Conservation (phyloP, 176 grass and related monocot species). For the Avena atlantica region DNA sequence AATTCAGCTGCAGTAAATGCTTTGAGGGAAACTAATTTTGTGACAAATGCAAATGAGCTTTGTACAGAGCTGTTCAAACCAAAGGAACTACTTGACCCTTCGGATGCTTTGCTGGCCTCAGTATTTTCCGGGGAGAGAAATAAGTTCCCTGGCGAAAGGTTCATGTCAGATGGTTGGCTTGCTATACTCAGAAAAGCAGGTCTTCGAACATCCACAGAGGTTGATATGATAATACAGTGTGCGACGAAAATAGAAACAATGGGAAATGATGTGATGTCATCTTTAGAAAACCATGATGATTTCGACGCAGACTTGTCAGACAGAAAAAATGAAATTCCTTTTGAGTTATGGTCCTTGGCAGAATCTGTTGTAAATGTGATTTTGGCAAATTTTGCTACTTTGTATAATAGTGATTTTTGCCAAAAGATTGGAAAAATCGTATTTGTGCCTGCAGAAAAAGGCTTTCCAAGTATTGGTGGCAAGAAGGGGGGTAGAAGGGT, state of each 20-base stretch:
- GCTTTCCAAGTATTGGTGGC: conserved; percentile 96
- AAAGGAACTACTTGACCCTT: conserved; percentile 82
- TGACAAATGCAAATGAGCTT: conserved; percentile 83
- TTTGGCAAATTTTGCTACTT: conserved; percentile 86
- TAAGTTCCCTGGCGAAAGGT: conserved; percentile 85
- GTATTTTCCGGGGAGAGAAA: conserved; percentile 80
- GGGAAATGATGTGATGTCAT: conserved; percentile 64
- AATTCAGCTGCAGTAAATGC: conserved; percentile 67
- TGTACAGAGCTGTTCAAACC: conserved; percentile 75
- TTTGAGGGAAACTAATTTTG: conserved; percentile 76
- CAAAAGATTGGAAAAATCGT: conserved; percentile 84
- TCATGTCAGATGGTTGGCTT: conserved; percentile 83
- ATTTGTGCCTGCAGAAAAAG: conserved; percentile 96
- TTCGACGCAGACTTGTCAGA: conserved; percentile 72
- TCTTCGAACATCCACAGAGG: conserved; percentile 74
- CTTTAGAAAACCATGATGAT: conserved; percentile 64
- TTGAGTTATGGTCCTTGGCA: conserved; percentile 83
- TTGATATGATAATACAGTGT: conserved; percentile 86
- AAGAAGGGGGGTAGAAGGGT: conserved; percentile 92
- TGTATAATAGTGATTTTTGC: conserved; percentile 87
- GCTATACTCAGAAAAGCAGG: conserved; percentile 85
- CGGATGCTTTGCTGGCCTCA: conserved; percentile 78
- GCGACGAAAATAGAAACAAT: conserved; percentile 81
- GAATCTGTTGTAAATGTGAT: conserved; percentile 81
- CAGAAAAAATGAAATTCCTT: conserved; percentile 76